These are phyloP conservation scores for Sphagnum contortum DNA, from an alignment of 225 moss, liverwort and hornwort species.

Conservation along the genomic window DNA sequence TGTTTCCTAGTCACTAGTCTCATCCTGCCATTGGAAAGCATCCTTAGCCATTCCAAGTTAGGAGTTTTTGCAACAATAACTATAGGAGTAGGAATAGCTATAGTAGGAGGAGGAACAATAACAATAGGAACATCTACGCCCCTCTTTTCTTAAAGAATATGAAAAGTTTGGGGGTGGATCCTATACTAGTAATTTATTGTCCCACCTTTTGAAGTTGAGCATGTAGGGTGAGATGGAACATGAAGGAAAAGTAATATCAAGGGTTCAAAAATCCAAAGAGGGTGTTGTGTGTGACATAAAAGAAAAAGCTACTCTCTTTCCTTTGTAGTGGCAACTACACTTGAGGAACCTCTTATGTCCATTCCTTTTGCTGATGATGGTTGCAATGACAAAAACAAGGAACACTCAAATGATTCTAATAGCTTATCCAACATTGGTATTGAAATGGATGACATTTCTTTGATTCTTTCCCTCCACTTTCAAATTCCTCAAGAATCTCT, in stretches of 20 bases:
- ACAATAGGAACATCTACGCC: not conserved
- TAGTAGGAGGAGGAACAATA: not conserved
- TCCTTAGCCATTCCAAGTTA: not conserved
- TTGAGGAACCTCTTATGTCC: not conserved
- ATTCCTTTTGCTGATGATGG: conserved; percentile 22
- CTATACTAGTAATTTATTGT: conserved; percentile 13
- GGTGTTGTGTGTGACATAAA: conserved; percentile 47
- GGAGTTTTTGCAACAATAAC: no score
- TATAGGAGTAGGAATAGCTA: not conserved
- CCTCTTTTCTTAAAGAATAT: not conserved
- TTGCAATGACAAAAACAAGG: conserved; percentile 16
- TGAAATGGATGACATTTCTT: conserved; percentile 77
- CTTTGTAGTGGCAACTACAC: not conserved
- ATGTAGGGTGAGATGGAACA: conserved; percentile 78
- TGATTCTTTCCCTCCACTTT: no score
- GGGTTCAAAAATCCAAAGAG: conserved; percentile 20
- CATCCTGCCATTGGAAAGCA: conserved; percentile 5
- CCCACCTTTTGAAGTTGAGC: conserved; percentile 73
- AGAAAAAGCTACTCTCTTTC: conserved; percentile 30
- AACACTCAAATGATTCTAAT: conserved; percentile 55
- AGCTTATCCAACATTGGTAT: conserved; percentile 84
- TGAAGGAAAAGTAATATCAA: conserved; percentile 40
- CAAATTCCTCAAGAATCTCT: no score
- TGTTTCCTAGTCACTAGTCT: not conserved
- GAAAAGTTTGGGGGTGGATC: not conserved